Evolutionary conservation across 352 stramenopile species (phyloP), one percentile per base, ranked within the genome.

Genomic region (Halophytophthora polymorphica): DNA sequence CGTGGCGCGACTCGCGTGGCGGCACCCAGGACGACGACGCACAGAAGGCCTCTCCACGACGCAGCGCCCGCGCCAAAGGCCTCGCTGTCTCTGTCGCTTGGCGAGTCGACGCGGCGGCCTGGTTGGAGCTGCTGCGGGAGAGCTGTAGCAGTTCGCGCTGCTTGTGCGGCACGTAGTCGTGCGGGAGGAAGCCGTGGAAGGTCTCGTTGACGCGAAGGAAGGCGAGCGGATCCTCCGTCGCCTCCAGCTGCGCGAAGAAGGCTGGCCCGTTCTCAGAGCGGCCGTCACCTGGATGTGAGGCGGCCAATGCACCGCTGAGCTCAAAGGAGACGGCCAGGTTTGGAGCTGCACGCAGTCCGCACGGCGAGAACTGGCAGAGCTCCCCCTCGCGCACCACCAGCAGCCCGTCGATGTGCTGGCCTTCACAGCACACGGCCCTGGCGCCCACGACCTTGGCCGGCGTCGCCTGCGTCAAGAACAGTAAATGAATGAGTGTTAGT

Each of bases 171-270:
- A 85, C 40, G 22, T 66, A 84, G 19, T 69, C 59, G 10, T 64
- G 56, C 0, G 73, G 48, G 0, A 88, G 58, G 48, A 86, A 86
- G 0, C 77, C 77, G 22, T 88, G 77, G n/a, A 73, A 74, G 3
- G 57, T 45, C 11, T 58, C 64, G 29, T 75, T 88, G 17, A 81
- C 46, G 11, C 64, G 58, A 31, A 70, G 22, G 38, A 85, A 88
- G 3, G 59, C 52, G 2, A 86, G 58, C n/a, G 73, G 64, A 43
- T 84, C 69, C 12, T 63, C 71, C 3, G 51, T 52, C 42, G 51
- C 58, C 47, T 88, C 77, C 4, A 88, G 57, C 51, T 88, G 73
- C 13, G 57, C 65, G 58, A 83, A 88, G 48, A 88, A 88, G 33
- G 69, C 59, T 13, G 53, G 55, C 2, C 66, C 59, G 2, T 53